A percentile compares a stretch with the other conserved stretches of the same genome.
phyloP scores from a whole-genome alignment of 768 basidiomycete species.

The Rhizopogon vinicolor region DNA sequence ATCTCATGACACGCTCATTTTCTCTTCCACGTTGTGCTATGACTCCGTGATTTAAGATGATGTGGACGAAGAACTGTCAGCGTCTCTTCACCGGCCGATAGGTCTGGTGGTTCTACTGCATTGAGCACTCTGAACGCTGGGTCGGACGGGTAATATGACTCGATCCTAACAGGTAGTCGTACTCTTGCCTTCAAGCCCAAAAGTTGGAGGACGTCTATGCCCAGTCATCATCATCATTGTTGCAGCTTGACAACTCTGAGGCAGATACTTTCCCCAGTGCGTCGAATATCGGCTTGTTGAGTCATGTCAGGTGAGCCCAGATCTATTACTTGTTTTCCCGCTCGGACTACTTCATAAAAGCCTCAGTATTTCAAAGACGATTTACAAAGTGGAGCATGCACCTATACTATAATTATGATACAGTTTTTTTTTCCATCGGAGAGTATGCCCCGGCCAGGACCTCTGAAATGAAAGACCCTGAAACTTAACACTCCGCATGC shows the following conservation, averaged over 20 bases:
- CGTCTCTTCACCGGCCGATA: no score
- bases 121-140: not conserved
- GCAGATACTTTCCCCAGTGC: not conserved
- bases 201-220: not conserved
- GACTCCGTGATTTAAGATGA: conserved; percentile 91
- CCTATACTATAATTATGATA: not conserved
- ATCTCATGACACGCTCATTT: conserved; percentile 82
- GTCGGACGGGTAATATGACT: no score
- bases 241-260: not conserved
- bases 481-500: conserved; percentile 60
- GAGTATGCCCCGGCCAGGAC: conserved; percentile 3
- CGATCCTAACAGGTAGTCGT: no score
- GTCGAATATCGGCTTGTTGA: not conserved
- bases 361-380: conserved; percentile 7
- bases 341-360: not conserved
- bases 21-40: conserved; percentile 70
- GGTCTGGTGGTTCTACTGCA: no score
- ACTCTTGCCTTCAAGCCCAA: no score
- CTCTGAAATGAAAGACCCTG: conserved; percentile 43
- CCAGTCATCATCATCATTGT: not conserved
- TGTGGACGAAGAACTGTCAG: conserved; percentile 89
- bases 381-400: no score
- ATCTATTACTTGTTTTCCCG: no score
- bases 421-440: not conserved
- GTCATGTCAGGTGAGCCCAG: not conserved